These are phyloP conservation scores for Nitzschia sp. DNA, from an alignment of 108 stramenopile genomes.

Conservation along the genomic window DNA sequence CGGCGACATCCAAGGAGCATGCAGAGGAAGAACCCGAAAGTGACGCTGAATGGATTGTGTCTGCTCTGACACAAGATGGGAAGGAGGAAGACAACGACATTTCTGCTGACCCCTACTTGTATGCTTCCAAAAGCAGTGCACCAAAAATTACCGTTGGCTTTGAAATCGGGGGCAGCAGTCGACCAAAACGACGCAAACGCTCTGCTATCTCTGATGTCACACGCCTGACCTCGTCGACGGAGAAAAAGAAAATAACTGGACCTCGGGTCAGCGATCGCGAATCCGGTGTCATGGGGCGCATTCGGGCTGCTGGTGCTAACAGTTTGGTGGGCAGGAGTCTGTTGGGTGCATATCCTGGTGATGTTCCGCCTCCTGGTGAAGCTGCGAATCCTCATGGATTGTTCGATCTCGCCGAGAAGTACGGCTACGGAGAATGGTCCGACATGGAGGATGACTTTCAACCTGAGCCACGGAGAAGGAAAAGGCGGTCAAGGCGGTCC, in stretches of 20 bases:
- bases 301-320: conserved; percentile 60
- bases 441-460: conserved; percentile 37
- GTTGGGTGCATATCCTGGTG: conserved; percentile 83
- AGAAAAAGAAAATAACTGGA: conserved; percentile 10
- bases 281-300: conserved; percentile 66
- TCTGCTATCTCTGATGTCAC: conserved; percentile 7
- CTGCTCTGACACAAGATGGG: conserved; percentile 20
- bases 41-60: conserved; percentile 42
- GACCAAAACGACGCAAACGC: conserved; percentile 14
- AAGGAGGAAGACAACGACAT: neutral
- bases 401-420: conserved; percentile 51
- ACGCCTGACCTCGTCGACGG: neutral
- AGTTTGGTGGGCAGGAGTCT: conserved; percentile 46
- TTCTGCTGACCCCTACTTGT: too few relatives aligned
- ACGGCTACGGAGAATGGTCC: conserved; percentile 80
- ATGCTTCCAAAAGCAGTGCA: conserved; percentile 15
- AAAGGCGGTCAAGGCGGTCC: neutral
- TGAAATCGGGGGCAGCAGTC: conserved; percentile 17
- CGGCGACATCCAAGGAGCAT: conserved; percentile 5
- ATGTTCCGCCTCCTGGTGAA: conserved; percentile 67
- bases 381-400: conserved; percentile 61
- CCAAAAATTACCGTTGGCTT: conserved; percentile 23
- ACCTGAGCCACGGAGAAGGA: neutral
- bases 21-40: conserved; percentile 21
- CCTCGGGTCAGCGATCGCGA: conserved; percentile 44